Percentiles rank a stretch among this genome's conserved stretches.
Conservation (phyloP, 2,329 filamentous ascomycete species). For the Sporothrix luriei region DNA sequence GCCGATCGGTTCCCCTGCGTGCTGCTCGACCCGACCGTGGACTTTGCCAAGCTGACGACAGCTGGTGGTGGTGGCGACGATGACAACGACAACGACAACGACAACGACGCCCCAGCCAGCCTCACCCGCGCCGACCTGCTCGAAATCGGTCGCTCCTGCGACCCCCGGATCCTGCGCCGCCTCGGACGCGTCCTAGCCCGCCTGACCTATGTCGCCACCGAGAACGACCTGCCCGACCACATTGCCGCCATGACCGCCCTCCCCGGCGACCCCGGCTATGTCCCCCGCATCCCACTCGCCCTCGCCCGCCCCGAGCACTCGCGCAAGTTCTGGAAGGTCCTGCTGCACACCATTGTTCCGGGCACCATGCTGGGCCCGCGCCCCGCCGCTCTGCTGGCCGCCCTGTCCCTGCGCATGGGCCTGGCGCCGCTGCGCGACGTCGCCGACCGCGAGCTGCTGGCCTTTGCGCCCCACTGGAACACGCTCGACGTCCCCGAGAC, state of each 20-base stretch:
- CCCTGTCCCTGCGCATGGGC: conserved; percentile 53
- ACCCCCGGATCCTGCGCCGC: conserved; percentile 51
- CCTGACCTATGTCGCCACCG: conserved; percentile 49
- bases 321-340: conserved; percentile 51
- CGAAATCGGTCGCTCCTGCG: conserved; percentile 56
- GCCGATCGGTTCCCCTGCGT: conserved; percentile 51
- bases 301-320: conserved; percentile 45
- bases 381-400: conserved; percentile 51
- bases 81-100: conserved; percentile 37
- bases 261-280: conserved; percentile 36
- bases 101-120: conserved; percentile 38
- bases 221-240: conserved; percentile 49
- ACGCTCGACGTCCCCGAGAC: conserved; percentile 53
- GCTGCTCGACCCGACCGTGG: conserved; percentile 53
- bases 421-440: conserved; percentile 47
- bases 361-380: conserved; percentile 52
- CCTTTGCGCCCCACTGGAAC: conserved; percentile 51
- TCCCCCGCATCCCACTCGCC: conserved; percentile 50
- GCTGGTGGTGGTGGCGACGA: conserved; percentile 27
- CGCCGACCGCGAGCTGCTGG: conserved; percentile 49
- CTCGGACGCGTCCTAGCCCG: conserved; percentile 52
- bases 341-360: conserved; percentile 53
- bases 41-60: conserved; percentile 39
- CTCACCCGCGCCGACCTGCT: conserved; percentile 53
- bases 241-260: conserved; percentile 40